Evolutionary conservation across 1,284 basidiomycete species (phyloP), one percentile per base, ranked within the genome.

Genomic region (Marasmius sp.): DNA sequence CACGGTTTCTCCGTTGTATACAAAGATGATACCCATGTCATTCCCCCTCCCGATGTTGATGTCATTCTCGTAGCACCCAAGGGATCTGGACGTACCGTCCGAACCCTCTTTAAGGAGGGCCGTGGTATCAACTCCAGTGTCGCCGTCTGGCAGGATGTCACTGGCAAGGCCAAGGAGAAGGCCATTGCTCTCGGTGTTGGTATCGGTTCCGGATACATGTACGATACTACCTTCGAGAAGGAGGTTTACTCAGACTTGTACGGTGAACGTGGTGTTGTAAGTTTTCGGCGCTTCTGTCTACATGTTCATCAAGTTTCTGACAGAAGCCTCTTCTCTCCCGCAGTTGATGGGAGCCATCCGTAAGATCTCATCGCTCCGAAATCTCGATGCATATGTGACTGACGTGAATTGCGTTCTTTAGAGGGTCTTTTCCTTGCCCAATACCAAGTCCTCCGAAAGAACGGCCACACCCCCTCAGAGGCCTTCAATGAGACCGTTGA

Each of bases 401-500:
- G 56, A 61, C 57, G 51, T 63, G 58, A 20, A 60, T 64, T 64
- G 27, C 43, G 16, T 54, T 58, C 33, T 62, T 58, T 60, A 90
- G 90, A 99, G 91, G 97, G 97, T 71, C 89, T 99, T 77, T 99
- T 99, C 93, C 86, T 95, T 72, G 97, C 97, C 58, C 95, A 99
- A 80, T 99, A 99, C 89, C 91, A 98, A 83, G 93, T 98, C 65
- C 93, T 99, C 74, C 94, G 97, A 74, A 93, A 92, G 77, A 99
- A 99, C 79, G 97, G 97, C 66, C 97, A 99, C 87, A 84, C 88
- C 16, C 97, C 97, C 63, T 98, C 96, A 50, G 97, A 99, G 79
- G 97, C 95, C 64, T 98, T 99, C 89, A 99, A 99, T 81, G 97
- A 99, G 85, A 99, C 97, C 66, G 95, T 98, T 64, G 97, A 99